Base-by-base conservation (phyloP, 169 alveolate genomes). In the Plasmodium falciparum region DNA sequence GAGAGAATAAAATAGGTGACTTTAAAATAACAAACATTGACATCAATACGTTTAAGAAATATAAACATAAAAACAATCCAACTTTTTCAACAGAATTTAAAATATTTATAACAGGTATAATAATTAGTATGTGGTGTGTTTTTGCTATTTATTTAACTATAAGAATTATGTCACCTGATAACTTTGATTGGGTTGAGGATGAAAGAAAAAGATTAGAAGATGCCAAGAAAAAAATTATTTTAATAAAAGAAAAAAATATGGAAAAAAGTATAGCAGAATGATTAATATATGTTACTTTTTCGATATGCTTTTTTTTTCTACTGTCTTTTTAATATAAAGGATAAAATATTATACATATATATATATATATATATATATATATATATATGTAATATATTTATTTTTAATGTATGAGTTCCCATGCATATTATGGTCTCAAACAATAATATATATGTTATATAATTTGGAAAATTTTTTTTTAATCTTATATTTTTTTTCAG, bases 131-230 rank as follows among this genome's bases (percentile, higher is more conserved):
- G 47, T 94, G 96, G 96, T 92, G 95, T 62, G 67, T 92, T 49
- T 73, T 92, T 85, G 96, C 96, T 13, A 70, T 78, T 72, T 92
- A 88, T 70, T 50, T 94, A 78, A 92, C 95, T 22, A 80, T 85
- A 17, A 80, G 91, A 58, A 73, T 94, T 29, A 92, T 94, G 95
- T 72, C 92, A 20, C 96, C 96, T 13, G 95, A 94, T 63, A 93
- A 88, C 62, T 94, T 92, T 71, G 95, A 91, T n/a, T 94, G 96
- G 96, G 94, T 94, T 6, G 96, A 94, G 43, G 78, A 80, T 52
- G 96, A 94, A 52, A 92, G 95, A 26, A 74, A 74, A 74, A 86
- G 96, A 12, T 88, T 94, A 24, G 95, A 92, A 85, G 95, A 92
- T n/a, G 96, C 96, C 29, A 94, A 92, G 66, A 86, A 56, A 73